A percentile compares a stretch with the other conserved stretches of the same genome.
phyloP scores from a whole-genome alignment of 1,284 basidiomycete genomes.

The Melampsora larici-populina region DNA sequence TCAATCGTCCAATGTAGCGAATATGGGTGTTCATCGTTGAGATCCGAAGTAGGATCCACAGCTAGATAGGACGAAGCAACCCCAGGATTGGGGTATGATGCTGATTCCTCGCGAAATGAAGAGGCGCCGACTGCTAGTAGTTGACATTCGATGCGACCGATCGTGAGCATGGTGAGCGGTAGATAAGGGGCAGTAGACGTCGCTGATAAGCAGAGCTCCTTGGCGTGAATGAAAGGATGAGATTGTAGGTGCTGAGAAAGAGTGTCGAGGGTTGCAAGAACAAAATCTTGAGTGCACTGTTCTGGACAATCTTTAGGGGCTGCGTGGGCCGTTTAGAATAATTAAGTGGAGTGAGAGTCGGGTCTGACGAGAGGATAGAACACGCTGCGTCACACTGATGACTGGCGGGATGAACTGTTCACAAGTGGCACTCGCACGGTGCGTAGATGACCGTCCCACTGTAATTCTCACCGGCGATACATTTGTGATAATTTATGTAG shows the following conservation, averaged over 20 bases:
- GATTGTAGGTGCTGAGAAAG: not conserved
- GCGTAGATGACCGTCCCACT: no score
- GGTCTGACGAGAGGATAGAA: no score
- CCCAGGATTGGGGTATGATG: conserved; percentile 6
- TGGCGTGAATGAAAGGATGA: not conserved
- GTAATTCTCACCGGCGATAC: no score
- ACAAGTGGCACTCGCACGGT: no score
- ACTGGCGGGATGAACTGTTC: no score
- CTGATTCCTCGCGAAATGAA: not conserved
- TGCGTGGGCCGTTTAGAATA: no score
- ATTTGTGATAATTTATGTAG: no score
- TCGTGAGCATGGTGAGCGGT: conserved; percentile 13
- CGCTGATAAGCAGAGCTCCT: no score
- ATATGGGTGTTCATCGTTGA: conserved; percentile 25
- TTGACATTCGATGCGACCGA: conserved; percentile 23
- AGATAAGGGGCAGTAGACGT: not conserved
- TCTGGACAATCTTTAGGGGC: no score
- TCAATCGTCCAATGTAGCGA: conserved; percentile 38
- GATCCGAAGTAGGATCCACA: conserved; percentile 9
- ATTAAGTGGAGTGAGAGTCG: no score
- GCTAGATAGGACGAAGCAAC: conserved; percentile 22
- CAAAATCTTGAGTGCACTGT: no score
- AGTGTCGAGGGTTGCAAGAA: not conserved
- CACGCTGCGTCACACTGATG: no score
- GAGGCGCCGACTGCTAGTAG: conserved; percentile 7